Conservation (phyloP, 495 filamentous ascomycete species). For the Penicillium samsonianum region DNA sequence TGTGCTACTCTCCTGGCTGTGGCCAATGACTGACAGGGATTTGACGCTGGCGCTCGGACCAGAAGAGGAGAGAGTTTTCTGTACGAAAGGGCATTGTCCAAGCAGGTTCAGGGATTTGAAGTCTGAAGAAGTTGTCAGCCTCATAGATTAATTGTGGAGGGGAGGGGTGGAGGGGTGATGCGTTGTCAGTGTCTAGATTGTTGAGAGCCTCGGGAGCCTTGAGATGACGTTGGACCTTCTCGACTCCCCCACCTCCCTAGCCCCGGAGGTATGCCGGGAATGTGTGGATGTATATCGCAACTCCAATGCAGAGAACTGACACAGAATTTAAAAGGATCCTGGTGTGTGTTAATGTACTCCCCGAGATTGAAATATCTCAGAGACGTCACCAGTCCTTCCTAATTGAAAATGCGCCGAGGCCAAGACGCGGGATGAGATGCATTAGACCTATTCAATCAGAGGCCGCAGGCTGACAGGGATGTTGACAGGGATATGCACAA, state of each 20-base stretch:
- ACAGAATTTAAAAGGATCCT: background rate
- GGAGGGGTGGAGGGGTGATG: background rate
- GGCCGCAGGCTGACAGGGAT: no score
- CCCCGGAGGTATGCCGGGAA: background rate
- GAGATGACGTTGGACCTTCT: background rate
- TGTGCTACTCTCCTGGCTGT: slow-evolving; percentile 7
- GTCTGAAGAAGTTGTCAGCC: slow-evolving; percentile 6
- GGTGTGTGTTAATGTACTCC: background rate
- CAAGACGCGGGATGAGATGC: background rate
- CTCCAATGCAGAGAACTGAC: no score
- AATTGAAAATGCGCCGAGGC: background rate
- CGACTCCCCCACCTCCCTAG: background rate
- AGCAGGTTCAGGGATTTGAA: background rate
- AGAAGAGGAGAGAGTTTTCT: slow-evolving; percentile 10
- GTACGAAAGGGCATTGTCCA: background rate
- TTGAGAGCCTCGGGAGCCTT: background rate
- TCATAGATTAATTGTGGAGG: background rate
- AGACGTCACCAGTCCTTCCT: background rate
- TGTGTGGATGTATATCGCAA: no score
- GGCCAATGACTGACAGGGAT: slow-evolving; percentile 12
- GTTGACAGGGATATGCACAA: background rate
- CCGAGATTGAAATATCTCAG: background rate
- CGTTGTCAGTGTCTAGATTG: background rate
- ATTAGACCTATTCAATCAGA: background rate
- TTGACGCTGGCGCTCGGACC: slow-evolving; percentile 20